Evolutionary conservation across 73 alveolate species (phyloP).

Genomic region (Halteria grandinella): DNA sequence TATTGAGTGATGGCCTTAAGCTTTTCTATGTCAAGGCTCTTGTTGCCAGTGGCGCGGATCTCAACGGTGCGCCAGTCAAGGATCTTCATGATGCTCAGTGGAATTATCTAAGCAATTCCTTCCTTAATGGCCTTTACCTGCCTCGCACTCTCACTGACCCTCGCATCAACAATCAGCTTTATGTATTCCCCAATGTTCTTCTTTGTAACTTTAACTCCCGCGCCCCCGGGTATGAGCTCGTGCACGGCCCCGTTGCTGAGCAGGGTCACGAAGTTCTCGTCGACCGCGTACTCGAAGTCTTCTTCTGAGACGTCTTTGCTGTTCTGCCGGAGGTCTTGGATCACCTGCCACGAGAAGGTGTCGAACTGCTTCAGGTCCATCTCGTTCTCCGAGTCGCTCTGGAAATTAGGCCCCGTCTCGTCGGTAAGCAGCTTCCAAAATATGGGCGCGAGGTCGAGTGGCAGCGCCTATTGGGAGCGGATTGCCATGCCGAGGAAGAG

Average conservation of each 20-base stretch:
- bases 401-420: slow-evolving; percentile 79
- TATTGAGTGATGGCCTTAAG: slow-evolving; percentile 74
- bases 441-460: slow-evolving; percentile 80
- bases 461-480: slow-evolving; percentile 75
- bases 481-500: slow-evolving; percentile 91
- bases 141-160: slow-evolving; percentile 84
- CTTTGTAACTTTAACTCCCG: slow-evolving; percentile 67
- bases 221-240: slow-evolving; percentile 88
- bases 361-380: slow-evolving; percentile 79
- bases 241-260: slow-evolving; percentile 83
- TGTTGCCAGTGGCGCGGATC: slow-evolving; percentile 83
- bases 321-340: slow-evolving; percentile 73
- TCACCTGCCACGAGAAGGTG: slow-evolving; percentile 78
- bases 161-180: slow-evolving; percentile 68
- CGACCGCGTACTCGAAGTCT: slow-evolving; percentile 79
- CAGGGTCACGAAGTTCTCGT: slow-evolving; percentile 73
- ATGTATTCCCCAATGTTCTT: slow-evolving; percentile 77
- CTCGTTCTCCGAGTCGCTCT: slow-evolving; percentile 62
- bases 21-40: slow-evolving; percentile 77
- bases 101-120: slow-evolving; percentile 87
- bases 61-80: slow-evolving; percentile 81
- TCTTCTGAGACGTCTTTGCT: slow-evolving; percentile 50
- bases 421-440: slow-evolving; percentile 87
- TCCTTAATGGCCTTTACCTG: slow-evolving; percentile 86
- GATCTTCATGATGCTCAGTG: slow-evolving; percentile 75